phyloP scores from a whole-genome alignment of 2,329 filamentous ascomycete genomes.

The Monilinia vaccinii-corymbosi region DNA sequence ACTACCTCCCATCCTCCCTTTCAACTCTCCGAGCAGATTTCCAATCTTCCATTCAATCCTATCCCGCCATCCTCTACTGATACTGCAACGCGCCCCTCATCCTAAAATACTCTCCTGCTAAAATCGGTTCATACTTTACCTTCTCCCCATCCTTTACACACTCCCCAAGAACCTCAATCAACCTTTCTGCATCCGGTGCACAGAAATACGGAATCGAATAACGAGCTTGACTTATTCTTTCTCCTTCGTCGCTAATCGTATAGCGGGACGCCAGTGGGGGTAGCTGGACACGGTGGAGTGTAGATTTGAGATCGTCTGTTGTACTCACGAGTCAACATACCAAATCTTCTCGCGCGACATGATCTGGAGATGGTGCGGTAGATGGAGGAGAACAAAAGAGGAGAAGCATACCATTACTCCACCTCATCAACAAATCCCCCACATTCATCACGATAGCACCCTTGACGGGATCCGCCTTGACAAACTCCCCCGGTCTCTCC shows the following conservation, averaged over 20 bases:
- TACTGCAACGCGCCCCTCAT: slow-evolving; percentile 24
- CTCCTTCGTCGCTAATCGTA: slow-evolving; percentile 25
- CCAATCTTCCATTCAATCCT: no score
- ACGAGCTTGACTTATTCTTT: slow-evolving; percentile 39
- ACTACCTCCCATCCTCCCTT: no score
- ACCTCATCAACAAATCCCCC: slow-evolving; percentile 40
- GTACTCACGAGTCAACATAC: not conserved
- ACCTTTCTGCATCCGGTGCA: slow-evolving; percentile 38
- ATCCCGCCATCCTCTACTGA: not conserved
- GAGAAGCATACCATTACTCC: slow-evolving; percentile 37
- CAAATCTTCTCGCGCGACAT: not conserved
- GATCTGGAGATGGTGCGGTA: not conserved
- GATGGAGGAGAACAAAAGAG: not conserved
- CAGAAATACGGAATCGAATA: slow-evolving; percentile 56
- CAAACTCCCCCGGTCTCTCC: slow-evolving; percentile 31
- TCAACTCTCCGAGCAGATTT: not conserved
- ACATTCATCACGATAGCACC: slow-evolving; percentile 40
- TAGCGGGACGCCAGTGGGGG: slow-evolving; percentile 34
- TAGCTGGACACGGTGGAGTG: slow-evolving; percentile 42
- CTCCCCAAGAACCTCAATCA: slow-evolving; percentile 43
- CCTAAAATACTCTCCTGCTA: slow-evolving; percentile 20
- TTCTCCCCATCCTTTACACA: slow-evolving; percentile 36
- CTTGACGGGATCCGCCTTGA: slow-evolving; percentile 33
- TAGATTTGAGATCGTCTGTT: slow-evolving; percentile 41
- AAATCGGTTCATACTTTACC: slow-evolving; percentile 40